These are phyloP conservation scores for Coemansia javaensis DNA, from an alignment of 192 early-diverging fungal genomes.

Conservation along the genomic window DNA sequence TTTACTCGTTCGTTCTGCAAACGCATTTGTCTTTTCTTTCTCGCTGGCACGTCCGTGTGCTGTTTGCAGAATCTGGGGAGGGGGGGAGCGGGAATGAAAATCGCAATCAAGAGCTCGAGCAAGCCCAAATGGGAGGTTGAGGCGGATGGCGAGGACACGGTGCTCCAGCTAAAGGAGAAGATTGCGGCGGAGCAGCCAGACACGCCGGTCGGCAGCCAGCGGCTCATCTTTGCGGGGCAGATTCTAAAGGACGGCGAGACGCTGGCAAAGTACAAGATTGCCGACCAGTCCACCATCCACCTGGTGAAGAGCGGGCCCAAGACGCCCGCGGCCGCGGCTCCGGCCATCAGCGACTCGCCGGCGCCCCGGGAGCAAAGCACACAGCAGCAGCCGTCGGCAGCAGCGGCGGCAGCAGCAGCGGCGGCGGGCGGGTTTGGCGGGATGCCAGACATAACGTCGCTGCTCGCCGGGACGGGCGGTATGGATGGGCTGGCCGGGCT, in stretches of 20 bases:
- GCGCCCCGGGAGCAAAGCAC: neutral
- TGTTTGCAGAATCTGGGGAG: too few relatives aligned
- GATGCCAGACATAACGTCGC: conserved; percentile 40
- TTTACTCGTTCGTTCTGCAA: neutral
- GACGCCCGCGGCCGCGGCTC: conserved; percentile 31
- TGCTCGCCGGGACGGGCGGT: conserved; percentile 52
- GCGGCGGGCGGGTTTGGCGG: conserved; percentile 17
- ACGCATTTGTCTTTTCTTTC: neutral
- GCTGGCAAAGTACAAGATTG: conserved; percentile 74
- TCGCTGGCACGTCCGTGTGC: too few relatives aligned
- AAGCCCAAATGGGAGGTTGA: conserved; percentile 10
- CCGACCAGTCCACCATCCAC: conserved; percentile 84
- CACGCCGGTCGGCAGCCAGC: conserved; percentile 65
- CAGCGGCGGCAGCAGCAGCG: neutral
- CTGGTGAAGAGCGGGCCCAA: conserved; percentile 72
- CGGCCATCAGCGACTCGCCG: conserved; percentile 12
- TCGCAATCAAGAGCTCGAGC: conserved; percentile 30
- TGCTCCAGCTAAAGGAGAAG: conserved; percentile 70
- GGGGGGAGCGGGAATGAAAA: too few relatives aligned
- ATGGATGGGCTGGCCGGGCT: conserved; percentile 55
- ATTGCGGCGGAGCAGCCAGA: conserved; percentile 60
- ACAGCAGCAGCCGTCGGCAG: conserved; percentile 3
- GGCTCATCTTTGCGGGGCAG: conserved; percentile 89
- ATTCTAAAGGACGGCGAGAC: conserved; percentile 90
- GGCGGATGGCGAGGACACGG: conserved; percentile 54